phyloP scores from a whole-genome alignment of 305 asterid species.

The Galium porrigens region DNA sequence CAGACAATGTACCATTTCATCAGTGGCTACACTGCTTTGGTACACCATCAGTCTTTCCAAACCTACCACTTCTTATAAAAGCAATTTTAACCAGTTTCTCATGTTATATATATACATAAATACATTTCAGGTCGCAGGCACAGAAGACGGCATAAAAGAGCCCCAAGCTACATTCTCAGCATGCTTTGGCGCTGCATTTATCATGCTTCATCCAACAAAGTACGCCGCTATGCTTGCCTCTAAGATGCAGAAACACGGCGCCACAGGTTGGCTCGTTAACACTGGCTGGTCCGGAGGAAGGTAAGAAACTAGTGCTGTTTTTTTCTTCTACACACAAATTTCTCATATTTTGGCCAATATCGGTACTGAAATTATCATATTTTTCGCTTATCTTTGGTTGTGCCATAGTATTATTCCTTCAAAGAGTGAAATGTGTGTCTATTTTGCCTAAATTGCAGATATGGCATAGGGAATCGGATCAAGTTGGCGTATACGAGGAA shows the following conservation, averaged over 20 bases:
- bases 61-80: background rate
- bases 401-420: no score
- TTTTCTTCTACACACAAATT: no score
- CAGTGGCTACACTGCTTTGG: conserved; percentile 94
- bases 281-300: conserved; percentile 99
- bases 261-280: conserved; percentile 89
- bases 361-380: no score
- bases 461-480: conserved; percentile 68
- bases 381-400: no score
- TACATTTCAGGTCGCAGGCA: conserved; percentile 62
- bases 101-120: background rate
- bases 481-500: conserved; percentile 78
- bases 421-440: no score
- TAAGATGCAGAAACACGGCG: conserved; percentile 77
- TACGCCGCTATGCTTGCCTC: conserved; percentile 83
- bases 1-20: conserved; percentile 96
- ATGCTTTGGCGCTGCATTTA: conserved; percentile 96
- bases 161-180: conserved; percentile 93
- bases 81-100: background rate
- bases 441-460: conserved; percentile 26
- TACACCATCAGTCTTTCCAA: conserved; percentile 6
- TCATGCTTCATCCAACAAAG: conserved; percentile 85
- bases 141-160: conserved; percentile 90
- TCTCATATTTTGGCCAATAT: background rate
- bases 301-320: conserved; percentile 19